Conservation (phyloP, 129 eudicot species). For the Lactuca sativa region DNA sequence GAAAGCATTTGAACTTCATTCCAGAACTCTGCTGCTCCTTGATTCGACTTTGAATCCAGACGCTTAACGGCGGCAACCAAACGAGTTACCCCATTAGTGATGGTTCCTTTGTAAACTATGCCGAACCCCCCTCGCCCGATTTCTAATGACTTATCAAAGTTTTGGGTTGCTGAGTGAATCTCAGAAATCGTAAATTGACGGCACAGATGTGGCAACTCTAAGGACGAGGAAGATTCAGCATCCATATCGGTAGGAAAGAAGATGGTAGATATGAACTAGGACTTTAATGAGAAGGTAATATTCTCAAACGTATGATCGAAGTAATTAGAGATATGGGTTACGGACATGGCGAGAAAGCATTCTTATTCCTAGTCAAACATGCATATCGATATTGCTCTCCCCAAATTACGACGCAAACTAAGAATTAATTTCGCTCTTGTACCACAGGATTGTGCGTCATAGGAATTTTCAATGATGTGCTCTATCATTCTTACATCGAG, state of each 20-base stretch:
- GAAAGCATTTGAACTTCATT: slow-evolving; percentile 10
- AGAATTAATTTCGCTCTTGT: too few relatives aligned
- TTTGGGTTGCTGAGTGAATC: slow-evolving; percentile 5
- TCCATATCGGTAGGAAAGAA: neutral
- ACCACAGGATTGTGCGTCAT: too few relatives aligned
- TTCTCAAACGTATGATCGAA: too few relatives aligned
- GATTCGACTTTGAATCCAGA: slow-evolving; percentile 2
- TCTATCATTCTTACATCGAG: too few relatives aligned
- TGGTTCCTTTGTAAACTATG: neutral
- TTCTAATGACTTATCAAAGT: slow-evolving; percentile 8
- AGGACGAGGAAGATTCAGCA: neutral
- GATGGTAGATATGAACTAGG: too few relatives aligned
- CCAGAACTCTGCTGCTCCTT: slow-evolving; percentile 8
- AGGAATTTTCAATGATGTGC: too few relatives aligned
- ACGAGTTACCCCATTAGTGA: neutral
- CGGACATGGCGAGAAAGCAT: too few relatives aligned
- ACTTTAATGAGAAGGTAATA: too few relatives aligned
- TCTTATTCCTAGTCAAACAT: too few relatives aligned
- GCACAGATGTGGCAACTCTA: neutral
- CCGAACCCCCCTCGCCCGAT: slow-evolving; percentile 16
- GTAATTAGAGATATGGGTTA: too few relatives aligned
- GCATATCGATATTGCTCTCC: too few relatives aligned
- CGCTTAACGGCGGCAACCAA: slow-evolving; percentile 1
- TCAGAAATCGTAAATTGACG: neutral
- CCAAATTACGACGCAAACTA: too few relatives aligned